Percentiles rank a stretch among this genome's conserved stretches.
Conservation (phyloP, 2,329 filamentous ascomycete species). For the Colletotrichum sp. region DNA sequence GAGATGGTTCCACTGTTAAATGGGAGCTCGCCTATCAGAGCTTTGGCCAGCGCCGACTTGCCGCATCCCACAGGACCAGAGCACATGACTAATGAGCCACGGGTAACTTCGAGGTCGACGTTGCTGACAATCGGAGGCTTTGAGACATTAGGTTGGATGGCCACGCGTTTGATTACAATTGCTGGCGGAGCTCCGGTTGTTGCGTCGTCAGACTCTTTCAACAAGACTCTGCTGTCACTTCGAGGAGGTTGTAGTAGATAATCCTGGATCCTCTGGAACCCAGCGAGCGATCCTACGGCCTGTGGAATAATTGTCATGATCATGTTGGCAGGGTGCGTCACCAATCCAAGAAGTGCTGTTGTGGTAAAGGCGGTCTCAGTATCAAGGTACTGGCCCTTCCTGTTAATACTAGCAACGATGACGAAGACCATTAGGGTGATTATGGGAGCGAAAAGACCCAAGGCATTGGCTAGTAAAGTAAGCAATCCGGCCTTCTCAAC, state of each 20-base stretch:
- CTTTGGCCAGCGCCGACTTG: constrained; percentile 23
- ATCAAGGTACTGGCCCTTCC: background rate
- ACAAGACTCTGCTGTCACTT: background rate
- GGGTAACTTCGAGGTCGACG: background rate
- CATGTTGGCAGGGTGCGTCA: constrained; percentile 22
- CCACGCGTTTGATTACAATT: background rate
- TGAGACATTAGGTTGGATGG: background rate
- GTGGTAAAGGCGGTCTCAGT: constrained; percentile 23
- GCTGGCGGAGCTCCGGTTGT: background rate
- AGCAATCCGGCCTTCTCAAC: background rate
- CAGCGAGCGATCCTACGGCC: constrained; percentile 17
- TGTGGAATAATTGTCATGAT: constrained; percentile 13
- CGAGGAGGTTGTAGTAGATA: constrained; percentile 15
- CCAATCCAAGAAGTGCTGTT: constrained; percentile 23
- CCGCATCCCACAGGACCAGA: constrained; percentile 18
- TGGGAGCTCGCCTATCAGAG: constrained; percentile 24
- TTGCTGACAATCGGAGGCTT: background rate
- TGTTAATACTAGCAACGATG: background rate
- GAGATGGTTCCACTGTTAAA: background rate
- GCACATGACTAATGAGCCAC: background rate
- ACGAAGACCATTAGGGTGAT: background rate
- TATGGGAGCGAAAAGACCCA: constrained; percentile 20
- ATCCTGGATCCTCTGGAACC: constrained; percentile 22
- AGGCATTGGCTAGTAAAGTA: constrained; percentile 15
- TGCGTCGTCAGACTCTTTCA: background rate